phyloP scores from a whole-genome alignment of 441 rosid genomes.

The Euphorbia schlechtendalii region DNA sequence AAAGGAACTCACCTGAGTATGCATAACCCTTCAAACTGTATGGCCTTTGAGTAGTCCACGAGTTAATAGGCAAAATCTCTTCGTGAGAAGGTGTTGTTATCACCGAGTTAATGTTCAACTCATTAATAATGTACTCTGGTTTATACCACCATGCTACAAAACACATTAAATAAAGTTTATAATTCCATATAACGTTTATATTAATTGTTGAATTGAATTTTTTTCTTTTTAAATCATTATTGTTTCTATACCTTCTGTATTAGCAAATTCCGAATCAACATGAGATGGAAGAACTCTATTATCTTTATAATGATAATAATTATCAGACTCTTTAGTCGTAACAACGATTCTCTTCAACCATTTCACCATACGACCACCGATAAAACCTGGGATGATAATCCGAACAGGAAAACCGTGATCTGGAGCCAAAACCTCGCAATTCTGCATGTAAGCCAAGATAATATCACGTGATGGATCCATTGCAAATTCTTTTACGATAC shows the following conservation, averaged over 20 bases:
- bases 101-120: slow-evolving; percentile 77
- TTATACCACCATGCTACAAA: slow-evolving; percentile 84
- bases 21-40: slow-evolving; percentile 72
- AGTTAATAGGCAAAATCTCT: slow-evolving; percentile 68
- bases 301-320: slow-evolving; percentile 65
- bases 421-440: slow-evolving; percentile 64
- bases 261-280: slow-evolving; percentile 77
- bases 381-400: slow-evolving; percentile 70
- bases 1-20: slow-evolving; percentile 53
- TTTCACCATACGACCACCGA: slow-evolving; percentile 90
- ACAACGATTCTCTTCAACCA: slow-evolving; percentile 79
- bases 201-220: too few species aligned
- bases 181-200: too few species aligned
- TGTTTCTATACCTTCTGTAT: slow-evolving; percentile 81
- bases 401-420: slow-evolving; percentile 91
- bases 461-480: slow-evolving; percentile 91
- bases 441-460: slow-evolving; percentile 83
- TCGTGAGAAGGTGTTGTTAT: slow-evolving; percentile 78
- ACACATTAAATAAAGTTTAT: too few species aligned
- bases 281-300: slow-evolving; percentile 79
- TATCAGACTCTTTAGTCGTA: slow-evolving; percentile 63
- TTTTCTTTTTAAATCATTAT: background rate
- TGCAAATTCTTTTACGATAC: slow-evolving; percentile 50
- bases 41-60: slow-evolving; percentile 73
- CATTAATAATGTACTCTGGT: slow-evolving; percentile 74